phyloP scores from a whole-genome alignment of 1,284 basidiomycete genomes.

The Naganishia albida region DNA sequence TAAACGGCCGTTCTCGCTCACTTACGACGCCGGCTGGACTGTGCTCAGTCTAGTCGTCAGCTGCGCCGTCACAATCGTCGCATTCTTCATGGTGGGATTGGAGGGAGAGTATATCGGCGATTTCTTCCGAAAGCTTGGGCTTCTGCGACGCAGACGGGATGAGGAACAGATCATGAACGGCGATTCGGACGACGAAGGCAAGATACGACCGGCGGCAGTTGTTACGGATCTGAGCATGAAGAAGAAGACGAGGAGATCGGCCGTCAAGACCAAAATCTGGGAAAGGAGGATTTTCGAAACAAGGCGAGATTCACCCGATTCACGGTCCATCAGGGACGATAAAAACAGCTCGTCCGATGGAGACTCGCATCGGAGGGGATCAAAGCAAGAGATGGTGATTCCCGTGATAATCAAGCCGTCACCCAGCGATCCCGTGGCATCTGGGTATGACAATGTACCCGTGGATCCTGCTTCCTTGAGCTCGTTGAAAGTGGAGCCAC shows the following conservation, averaged over 20 bases:
- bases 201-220: slow-evolving; percentile 30
- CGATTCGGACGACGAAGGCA: slow-evolving; percentile 36
- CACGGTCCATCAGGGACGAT: slow-evolving; percentile 5
- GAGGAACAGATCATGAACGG: slow-evolving; percentile 46
- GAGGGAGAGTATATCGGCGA: slow-evolving; percentile 32
- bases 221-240: slow-evolving; percentile 22
- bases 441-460: slow-evolving; percentile 23
- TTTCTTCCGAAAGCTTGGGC: slow-evolving; percentile 15
- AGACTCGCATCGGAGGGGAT: not conserved
- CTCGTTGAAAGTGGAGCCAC: not conserved
- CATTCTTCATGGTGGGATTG: slow-evolving; percentile 57
- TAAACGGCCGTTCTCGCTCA: slow-evolving; percentile 45
- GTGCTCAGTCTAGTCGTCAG: slow-evolving; percentile 55
- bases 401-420: slow-evolving; percentile 10
- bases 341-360: slow-evolving; percentile 7
- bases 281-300: slow-evolving; percentile 4
- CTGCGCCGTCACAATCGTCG: slow-evolving; percentile 53
- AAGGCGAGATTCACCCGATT: slow-evolving; percentile 7
- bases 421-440: slow-evolving; percentile 25
- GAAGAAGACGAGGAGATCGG: slow-evolving; percentile 19
- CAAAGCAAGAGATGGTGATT: not conserved
- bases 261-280: not conserved
- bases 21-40: slow-evolving; percentile 54
- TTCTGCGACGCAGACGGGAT: slow-evolving; percentile 10
- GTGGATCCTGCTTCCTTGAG: slow-evolving; percentile 13